Percentiles rank a stretch among this genome's conserved stretches.
phyloP scores from a whole-genome alignment of 2,329 filamentous ascomycete genomes.

The Phaeoacremonium minimum region DNA sequence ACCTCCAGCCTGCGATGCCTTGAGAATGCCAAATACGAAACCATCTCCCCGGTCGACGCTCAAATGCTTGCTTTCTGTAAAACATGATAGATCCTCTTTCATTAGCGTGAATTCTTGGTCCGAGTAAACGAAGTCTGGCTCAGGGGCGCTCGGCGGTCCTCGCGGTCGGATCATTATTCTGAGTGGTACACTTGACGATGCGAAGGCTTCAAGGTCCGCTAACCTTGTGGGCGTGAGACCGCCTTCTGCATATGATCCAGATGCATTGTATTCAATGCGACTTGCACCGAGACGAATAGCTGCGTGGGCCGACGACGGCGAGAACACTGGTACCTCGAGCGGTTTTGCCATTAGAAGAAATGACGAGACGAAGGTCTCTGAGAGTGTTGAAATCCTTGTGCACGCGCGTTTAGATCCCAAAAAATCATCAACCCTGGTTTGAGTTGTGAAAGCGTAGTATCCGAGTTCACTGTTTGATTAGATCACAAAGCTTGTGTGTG shows the following conservation, averaged over 20 bases:
- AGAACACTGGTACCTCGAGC: constrained; percentile 54
- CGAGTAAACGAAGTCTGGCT: constrained; percentile 45
- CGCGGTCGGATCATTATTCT: constrained; percentile 54
- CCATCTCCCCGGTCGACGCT: constrained; percentile 40
- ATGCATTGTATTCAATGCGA: constrained; percentile 50
- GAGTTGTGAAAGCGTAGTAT: no score
- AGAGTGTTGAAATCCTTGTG: no score
- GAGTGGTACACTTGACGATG: constrained; percentile 29
- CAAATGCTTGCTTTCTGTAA: constrained; percentile 33
- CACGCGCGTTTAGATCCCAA: no score
- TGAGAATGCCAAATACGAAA: constrained; percentile 51
- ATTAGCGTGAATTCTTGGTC: constrained; percentile 38
- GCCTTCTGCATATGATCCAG: constrained; percentile 43
- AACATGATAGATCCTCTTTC: constrained; percentile 28
- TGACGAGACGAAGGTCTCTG: no score
- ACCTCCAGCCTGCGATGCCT: not conserved
- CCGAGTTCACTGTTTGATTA: no score
- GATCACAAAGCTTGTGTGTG: no score
- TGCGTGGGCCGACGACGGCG: constrained; percentile 28
- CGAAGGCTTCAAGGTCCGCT: constrained; percentile 28
- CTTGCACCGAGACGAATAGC: constrained; percentile 38
- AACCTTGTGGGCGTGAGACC: constrained; percentile 47
- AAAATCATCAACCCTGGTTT: no score
- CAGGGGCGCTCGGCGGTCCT: constrained; percentile 21
- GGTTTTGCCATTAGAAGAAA: not conserved